A percentile compares a stretch with the other conserved stretches of the same genome.
Conservation (phyloP, 495 filamentous ascomycete species). For the Neurospora hispaniola region DNA sequence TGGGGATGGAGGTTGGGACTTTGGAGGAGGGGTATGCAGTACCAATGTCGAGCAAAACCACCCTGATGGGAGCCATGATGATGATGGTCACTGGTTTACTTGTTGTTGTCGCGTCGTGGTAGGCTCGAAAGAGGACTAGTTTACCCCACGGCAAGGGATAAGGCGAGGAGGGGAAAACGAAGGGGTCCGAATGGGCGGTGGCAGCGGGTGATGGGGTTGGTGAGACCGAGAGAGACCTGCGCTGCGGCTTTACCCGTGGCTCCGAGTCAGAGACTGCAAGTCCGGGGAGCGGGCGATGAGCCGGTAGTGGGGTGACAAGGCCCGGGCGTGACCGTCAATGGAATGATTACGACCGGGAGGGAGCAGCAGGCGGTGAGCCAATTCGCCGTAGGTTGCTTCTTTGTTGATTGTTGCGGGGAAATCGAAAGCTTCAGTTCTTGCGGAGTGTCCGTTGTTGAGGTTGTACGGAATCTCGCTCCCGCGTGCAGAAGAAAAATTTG, state of each 20-base stretch:
- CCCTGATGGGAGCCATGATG: slow-evolving; percentile 25
- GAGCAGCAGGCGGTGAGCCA: neutral
- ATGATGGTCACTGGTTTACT: slow-evolving; percentile 1
- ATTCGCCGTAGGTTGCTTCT: neutral
- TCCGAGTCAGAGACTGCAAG: neutral
- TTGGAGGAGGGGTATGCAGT: slow-evolving; percentile 9
- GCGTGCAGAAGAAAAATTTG: neutral
- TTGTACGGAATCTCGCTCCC: neutral
- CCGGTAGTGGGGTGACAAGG: neutral
- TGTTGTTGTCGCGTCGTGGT: neutral
- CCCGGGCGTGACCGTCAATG: neutral
- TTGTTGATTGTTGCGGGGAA: neutral
- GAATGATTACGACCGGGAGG: neutral
- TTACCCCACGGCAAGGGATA: neutral
- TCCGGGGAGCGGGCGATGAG: neutral
- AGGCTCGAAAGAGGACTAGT: neutral
- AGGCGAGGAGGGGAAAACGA: neutral
- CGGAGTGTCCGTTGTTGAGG: neutral
- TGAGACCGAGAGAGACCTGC: neutral
- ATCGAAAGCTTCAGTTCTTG: neutral
- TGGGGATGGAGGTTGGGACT: neutral
- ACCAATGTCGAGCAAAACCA: slow-evolving; percentile 43
- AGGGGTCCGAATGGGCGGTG: neutral
- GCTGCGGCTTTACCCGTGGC: neutral
- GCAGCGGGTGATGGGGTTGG: neutral